Conservation (phyloP, 2,329 filamentous ascomycete genomes). For the Cercospora canescens region DNA sequence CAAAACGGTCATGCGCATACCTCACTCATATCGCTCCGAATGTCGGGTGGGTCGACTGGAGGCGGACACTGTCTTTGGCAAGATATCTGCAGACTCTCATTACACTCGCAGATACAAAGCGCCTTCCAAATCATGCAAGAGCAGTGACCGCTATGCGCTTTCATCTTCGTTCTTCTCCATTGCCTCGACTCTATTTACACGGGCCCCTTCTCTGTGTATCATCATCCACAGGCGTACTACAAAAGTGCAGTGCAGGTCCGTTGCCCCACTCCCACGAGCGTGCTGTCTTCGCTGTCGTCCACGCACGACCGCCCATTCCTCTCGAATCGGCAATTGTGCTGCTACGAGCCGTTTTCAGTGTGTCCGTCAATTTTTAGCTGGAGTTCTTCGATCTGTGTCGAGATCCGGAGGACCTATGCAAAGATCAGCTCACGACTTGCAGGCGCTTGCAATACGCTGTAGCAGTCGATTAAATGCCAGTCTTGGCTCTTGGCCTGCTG, state of each 20-base stretch:
- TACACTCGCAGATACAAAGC: neutral
- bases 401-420: conserved; percentile 20
- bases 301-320: neutral
- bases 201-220: neutral
- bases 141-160: neutral
- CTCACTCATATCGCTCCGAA: too few relatives aligned
- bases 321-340: conserved; percentile 1
- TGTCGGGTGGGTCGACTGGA: neutral
- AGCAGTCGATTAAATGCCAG: conserved; percentile 9
- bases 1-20: too few relatives aligned
- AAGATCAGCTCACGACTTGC: conserved; percentile 11
- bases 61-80: neutral
- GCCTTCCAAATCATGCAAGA: neutral
- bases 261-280: conserved; percentile 1
- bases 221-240: neutral
- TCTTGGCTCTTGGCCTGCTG: conserved; percentile 16
- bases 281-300: conserved; percentile 7
- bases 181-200: neutral
- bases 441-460: neutral
- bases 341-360: neutral
- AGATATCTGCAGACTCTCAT: neutral
- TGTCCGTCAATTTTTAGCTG: neutral
- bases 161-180: neutral
- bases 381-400: conserved; percentile 8
- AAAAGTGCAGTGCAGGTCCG: neutral